Evolutionary conservation across 2,329 filamentous ascomycete genomes (phyloP).

Genomic region (Clarireedia hainanense): DNA sequence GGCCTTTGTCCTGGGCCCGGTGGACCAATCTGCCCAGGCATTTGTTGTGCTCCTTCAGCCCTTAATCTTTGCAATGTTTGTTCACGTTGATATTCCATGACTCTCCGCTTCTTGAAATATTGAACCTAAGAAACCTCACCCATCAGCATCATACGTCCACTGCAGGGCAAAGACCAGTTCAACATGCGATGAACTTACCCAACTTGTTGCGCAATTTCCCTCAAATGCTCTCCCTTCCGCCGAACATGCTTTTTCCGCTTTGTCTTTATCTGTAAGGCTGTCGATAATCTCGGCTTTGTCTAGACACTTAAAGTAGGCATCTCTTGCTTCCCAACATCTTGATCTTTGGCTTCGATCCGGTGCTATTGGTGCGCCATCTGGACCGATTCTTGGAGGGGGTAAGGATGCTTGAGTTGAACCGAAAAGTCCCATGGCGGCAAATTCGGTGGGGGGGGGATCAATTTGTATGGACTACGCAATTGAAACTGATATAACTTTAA

Average conservation of each 20-base stretch:
- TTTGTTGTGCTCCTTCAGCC: constrained; percentile 60
- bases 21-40: constrained; percentile 32
- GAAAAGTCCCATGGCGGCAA: constrained; percentile 42
- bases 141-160: constrained; percentile 9
- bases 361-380: constrained; percentile 60
- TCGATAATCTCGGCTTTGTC: constrained; percentile 78
- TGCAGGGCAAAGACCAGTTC: neutral
- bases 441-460: neutral
- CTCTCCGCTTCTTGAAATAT: constrained; percentile 95
- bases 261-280: constrained; percentile 49
- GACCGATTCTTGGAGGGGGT: constrained; percentile 37
- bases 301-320: constrained; percentile 81
- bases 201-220: constrained; percentile 77
- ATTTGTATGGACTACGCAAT: neutral
- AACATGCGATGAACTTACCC: constrained; percentile 54
- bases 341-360: constrained; percentile 78
- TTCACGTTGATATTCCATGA: constrained; percentile 85
- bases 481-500: neutral
- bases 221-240: constrained; percentile 62
- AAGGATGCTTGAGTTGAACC: constrained; percentile 28
- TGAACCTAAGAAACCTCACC: constrained; percentile 55
- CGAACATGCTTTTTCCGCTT: constrained; percentile 49
- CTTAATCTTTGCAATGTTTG: constrained; percentile 68
- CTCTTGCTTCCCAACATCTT: constrained; percentile 83
- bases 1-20: constrained; percentile 5